Evolutionary conservation across 805 yeast genomes (phyloP).

Genomic region (Yamadazyma olivae): DNA sequence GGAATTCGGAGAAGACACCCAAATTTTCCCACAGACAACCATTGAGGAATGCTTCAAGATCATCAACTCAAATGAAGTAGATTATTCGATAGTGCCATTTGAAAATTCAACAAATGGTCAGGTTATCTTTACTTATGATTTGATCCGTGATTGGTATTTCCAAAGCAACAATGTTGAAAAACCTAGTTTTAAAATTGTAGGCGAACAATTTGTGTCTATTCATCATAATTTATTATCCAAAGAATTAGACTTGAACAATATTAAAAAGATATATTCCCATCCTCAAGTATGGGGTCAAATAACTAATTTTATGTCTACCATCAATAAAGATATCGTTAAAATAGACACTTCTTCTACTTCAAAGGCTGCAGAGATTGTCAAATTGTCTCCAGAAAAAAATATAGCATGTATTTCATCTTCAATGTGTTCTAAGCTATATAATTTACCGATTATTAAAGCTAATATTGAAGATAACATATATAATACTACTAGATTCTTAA

Average conservation of each 20-base stretch:
- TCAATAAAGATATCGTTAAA: constrained; percentile 25
- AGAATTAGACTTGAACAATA: constrained; percentile 40
- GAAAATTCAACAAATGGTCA: constrained; percentile 96
- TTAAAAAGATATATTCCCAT: constrained; percentile 74
- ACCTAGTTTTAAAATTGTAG: constrained; percentile 49
- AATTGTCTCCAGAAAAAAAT: constrained; percentile 30
- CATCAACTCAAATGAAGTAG: constrained; percentile 45
- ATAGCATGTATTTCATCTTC: constrained; percentile 72
- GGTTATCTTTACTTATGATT: constrained; percentile 81
- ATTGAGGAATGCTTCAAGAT: constrained; percentile 63
- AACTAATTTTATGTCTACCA: constrained; percentile 46
- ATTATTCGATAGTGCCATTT: constrained; percentile 78
- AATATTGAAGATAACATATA: constrained; percentile 69
- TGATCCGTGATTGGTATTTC: constrained; percentile 65
- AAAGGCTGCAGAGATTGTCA: constrained; percentile 71
- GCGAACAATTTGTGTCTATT: constrained; percentile 79
- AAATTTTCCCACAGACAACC: constrained; percentile 34
- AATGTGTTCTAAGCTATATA: constrained; percentile 60
- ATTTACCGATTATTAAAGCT: constrained; percentile 49
- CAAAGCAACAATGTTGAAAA: background rate
- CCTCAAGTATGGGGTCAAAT: constrained; percentile 99
- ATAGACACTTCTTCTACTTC: constrained; percentile 81
- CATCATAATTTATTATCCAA: constrained; percentile 68
- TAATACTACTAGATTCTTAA: constrained; percentile 84
- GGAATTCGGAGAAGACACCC: constrained; percentile 43